Conservation (phyloP, 306 rosid genomes). For the Sindora glabra region DNA sequence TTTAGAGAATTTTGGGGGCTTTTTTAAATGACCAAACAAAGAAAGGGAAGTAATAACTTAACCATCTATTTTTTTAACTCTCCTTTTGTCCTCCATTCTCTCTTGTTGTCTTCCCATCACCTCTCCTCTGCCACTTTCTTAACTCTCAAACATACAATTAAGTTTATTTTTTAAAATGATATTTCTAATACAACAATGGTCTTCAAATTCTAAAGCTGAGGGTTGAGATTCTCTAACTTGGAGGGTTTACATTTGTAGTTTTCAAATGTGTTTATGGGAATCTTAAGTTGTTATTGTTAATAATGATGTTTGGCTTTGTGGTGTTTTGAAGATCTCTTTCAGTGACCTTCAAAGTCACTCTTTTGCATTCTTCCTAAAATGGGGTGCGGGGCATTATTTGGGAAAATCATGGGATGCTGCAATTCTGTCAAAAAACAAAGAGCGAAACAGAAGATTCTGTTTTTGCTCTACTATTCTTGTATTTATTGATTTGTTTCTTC, state of each 20-base stretch:
- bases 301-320: not conserved
- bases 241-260: not conserved
- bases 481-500: not conserved
- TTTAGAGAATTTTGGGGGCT: too few species aligned
- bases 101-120: too few species aligned
- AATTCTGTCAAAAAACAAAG: not conserved
- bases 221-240: not conserved
- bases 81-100: too few species aligned
- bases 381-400: not conserved
- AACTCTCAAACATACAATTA: too few species aligned
- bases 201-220: not conserved
- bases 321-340: not conserved
- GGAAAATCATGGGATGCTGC: not conserved
- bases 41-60: too few species aligned
- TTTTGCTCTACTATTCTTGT: not conserved
- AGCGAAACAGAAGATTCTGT: too few species aligned
- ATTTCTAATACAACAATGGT: too few species aligned
- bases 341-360: not conserved
- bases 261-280: not conserved
- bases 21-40: too few species aligned
- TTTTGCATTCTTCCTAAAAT: not conserved
- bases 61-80: too few species aligned
- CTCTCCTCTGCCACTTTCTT: too few species aligned
- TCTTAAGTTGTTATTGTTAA: not conserved
- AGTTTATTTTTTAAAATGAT: too few species aligned